Percentiles rank a stretch among this genome's conserved stretches.
phyloP scores from a whole-genome alignment of 2,329 filamentous ascomycete genomes.

The Aureobasidium subglaciale region DNA sequence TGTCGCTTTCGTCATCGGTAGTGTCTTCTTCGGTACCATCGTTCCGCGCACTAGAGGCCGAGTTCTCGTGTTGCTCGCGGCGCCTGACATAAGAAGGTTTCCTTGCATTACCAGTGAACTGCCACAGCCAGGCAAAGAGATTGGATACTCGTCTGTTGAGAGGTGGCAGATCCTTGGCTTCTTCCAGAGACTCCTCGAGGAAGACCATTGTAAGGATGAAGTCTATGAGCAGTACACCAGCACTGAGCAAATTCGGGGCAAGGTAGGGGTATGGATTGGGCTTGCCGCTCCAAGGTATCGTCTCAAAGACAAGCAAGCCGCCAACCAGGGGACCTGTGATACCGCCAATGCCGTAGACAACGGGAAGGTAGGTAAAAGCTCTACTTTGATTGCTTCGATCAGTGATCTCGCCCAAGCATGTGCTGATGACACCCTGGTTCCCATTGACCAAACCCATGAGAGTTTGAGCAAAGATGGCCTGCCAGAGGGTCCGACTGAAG shows the following conservation, averaged over 20 bases:
- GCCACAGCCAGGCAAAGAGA: slow-evolving; percentile 62
- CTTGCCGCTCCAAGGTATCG: slow-evolving; percentile 48
- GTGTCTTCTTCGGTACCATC: slow-evolving; percentile 33
- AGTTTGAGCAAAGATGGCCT: slow-evolving; percentile 77
- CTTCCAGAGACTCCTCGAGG: slow-evolving; percentile 78
- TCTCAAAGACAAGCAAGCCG: slow-evolving; percentile 65
- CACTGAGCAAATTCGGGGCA: slow-evolving; percentile 72
- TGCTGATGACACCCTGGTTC: slow-evolving; percentile 89
- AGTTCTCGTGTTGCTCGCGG: slow-evolving; percentile 20
- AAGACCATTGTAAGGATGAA: slow-evolving; percentile 69
- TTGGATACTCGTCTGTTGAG: slow-evolving; percentile 52
- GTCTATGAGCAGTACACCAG: slow-evolving; percentile 63
- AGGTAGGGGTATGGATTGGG: slow-evolving; percentile 70
- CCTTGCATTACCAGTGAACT: slow-evolving; percentile 53
- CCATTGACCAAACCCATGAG: slow-evolving; percentile 92
- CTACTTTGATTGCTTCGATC: slow-evolving; percentile 89
- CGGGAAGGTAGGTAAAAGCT: slow-evolving; percentile 88
- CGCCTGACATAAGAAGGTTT: slow-evolving; percentile 50
- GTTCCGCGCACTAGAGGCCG: slow-evolving; percentile 18
- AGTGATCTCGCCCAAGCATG: slow-evolving; percentile 89
- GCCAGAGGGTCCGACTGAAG: slow-evolving; percentile 74
- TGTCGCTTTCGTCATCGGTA: slow-evolving; percentile 29
- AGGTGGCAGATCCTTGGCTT: slow-evolving; percentile 54
- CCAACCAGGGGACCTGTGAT: slow-evolving; percentile 92
- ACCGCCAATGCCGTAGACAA: slow-evolving; percentile 90